Base-by-base conservation (phyloP, 805 yeast species). In the Suhomyces sp. region DNA sequence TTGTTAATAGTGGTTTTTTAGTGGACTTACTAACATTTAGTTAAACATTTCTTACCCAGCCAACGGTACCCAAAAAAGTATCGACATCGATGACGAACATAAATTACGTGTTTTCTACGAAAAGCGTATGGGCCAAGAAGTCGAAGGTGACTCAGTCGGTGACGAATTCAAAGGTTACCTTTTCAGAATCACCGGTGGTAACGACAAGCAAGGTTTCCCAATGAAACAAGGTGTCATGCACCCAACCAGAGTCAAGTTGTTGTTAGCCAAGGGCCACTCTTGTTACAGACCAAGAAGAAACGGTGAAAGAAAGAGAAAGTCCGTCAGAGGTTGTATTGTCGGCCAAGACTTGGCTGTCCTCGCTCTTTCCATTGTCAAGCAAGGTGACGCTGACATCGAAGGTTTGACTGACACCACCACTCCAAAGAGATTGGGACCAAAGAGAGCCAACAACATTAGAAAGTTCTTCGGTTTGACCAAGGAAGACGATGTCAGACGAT, bases 201-300 rank as follows among this genome's bases (percentile, higher is more conserved):
- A 94, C 88, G 99, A 94, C 84, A 94, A 94, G 84, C 99, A 94
- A 85, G 99, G 99, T 84, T 94, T 94, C 97, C 98, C 99, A 82
- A 94, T 96, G 99, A 94, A 92, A 82, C 99, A 96, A 83, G 99
- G 99, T 87, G 99, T 94, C 64, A 83, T 94, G 86, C 94, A 90
- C 84, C 98, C 99, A 81, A 91, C 96, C 86, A 96, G 99, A 87
- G 98, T 94, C 70, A 91, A 89, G 78, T 86, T 94, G 71, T 85
- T 94, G 76, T 84, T 94, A 75, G 78, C 96, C 67, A 86, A 90
- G 81, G 97, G 93, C 73, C 87, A 82, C 83, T 89, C 97, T 69
- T 93, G 98, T 85, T 94, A 94, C 96, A 93, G 99, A 86, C 96
- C 97, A 79, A 94, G 99, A 86, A 90, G 98, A 83, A 74, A 79